Evolutionary conservation across 2,329 filamentous ascomycete species (phyloP).

Genomic region (Botrytis hyacinthi): DNA sequence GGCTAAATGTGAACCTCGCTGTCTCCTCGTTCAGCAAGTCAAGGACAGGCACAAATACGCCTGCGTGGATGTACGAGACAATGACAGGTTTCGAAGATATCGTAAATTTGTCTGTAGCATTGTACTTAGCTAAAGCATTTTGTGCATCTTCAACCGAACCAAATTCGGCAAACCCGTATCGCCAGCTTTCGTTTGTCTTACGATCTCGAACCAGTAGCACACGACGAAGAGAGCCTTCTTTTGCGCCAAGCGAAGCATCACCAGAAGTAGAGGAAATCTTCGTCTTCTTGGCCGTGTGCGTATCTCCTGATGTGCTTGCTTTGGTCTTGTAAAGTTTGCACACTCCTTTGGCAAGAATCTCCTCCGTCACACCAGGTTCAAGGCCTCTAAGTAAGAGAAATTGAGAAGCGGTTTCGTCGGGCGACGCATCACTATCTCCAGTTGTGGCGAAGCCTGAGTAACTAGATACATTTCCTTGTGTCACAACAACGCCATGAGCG

Average conservation of each 20-base stretch:
- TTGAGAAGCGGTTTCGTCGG: constrained; percentile 57
- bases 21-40: constrained; percentile 54
- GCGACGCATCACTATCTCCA: constrained; percentile 54
- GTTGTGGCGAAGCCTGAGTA: constrained; percentile 47
- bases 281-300: constrained; percentile 39
- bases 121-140: constrained; percentile 69
- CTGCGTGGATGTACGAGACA: constrained; percentile 76
- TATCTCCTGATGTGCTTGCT: constrained; percentile 38
- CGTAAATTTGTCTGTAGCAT: constrained; percentile 71
- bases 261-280: constrained; percentile 54
- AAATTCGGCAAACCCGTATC: constrained; percentile 84
- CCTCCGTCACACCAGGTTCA: constrained; percentile 67
- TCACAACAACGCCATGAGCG: constrained; percentile 38
- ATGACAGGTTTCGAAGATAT: constrained; percentile 71
- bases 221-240: constrained; percentile 70
- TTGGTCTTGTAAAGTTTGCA: constrained; percentile 68
- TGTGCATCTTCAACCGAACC: constrained; percentile 72
- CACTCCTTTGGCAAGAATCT: constrained; percentile 69
- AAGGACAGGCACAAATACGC: constrained; percentile 75
- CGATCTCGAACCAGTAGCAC: constrained; percentile 75
- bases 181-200: constrained; percentile 68
- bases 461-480: constrained; percentile 41
- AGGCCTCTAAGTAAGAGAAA: constrained; percentile 74
- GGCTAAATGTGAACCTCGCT: constrained; percentile 66
- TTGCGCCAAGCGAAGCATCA: constrained; percentile 58